These are phyloP conservation scores for Populus trichocarpa DNA, from an alignment of 441 rosid genomes.

Conservation along the genomic window DNA sequence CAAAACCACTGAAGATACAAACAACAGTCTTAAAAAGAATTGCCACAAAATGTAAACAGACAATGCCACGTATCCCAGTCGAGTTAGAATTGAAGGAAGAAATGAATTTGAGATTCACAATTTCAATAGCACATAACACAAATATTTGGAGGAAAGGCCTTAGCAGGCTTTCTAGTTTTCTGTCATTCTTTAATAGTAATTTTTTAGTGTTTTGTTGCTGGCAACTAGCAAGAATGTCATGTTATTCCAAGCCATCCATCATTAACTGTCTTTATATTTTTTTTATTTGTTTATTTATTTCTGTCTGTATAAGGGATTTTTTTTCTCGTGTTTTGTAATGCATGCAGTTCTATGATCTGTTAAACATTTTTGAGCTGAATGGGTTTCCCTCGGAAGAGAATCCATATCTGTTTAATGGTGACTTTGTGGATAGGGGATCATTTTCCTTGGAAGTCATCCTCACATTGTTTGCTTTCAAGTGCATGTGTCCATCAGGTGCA, in stretches of 20 bases:
- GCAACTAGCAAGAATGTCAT: neutral
- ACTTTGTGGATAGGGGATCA: constrained; percentile 97
- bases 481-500: constrained; percentile 91
- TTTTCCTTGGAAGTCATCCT: constrained; percentile 95
- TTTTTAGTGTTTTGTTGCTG: neutral
- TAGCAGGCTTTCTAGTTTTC: neutral
- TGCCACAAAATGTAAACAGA: neutral
- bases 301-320: neutral
- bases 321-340: constrained; percentile 12
- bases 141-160: neutral
- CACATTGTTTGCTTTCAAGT: constrained; percentile 90
- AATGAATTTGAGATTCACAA: neutral
- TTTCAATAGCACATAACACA: neutral
- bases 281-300: neutral
- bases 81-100: neutral
- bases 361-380: constrained; percentile 91
- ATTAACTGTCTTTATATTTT: constrained; percentile 9
- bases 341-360: constrained; percentile 91
- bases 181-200: neutral
- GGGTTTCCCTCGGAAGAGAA: constrained; percentile 98
- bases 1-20: neutral
- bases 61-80: neutral
- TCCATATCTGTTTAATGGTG: constrained; percentile 94
- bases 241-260: constrained; percentile 11
- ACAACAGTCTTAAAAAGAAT: neutral